Base-by-base conservation (phyloP, 2,329 filamentous ascomycete species). In the Diaporthe destruens region DNA sequence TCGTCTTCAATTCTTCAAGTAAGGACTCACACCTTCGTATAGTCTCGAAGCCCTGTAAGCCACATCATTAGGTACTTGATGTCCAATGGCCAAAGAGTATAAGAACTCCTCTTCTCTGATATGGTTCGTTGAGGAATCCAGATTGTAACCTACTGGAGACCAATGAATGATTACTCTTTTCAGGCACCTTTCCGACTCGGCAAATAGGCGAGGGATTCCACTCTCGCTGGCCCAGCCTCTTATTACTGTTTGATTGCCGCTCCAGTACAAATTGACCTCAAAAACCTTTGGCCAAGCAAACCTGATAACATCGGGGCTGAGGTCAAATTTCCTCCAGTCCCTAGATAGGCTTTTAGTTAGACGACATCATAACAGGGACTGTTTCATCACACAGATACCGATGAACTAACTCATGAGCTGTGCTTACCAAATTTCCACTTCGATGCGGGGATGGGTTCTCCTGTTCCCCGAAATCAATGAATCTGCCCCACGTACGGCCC, bases 261-360 rank as follows among this genome's bases (percentile, higher is more conserved):
- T 69, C 53, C 66, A 69, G 23, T 69, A 69, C 2, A 69, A 29
- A 32, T 57, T 56, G 7, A 69, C 51, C 39, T 69, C 23, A 11
- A 6, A 47, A 7, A 49, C 51, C 3, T 14, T 36, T 11, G 66
- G 51, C n/a, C 51, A 20, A 47, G 66, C n/a, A 16, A 47, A 47
- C 12, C 66, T 20, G 23, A 69, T 57, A 1, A 69, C 66, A n/a
- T 69, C 53, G 7, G 53, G 56, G 66, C 53, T 56, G n/a, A 69
- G 36, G 36, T 69, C 66, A n/a, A 55, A 56, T 12, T 69, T 69
- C 32, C 20, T 55, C 66, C 66, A 69, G 36, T 69, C 66, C 66
- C 66, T 69, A 44, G n/a, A 20, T 18, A 5, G 5, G 29, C 29
- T 29, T 29, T 29, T 29, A 29, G 2, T 29, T 29, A 29, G 29